Conservation (phyloP, 768 basidiomycete genomes). For the Phylloporus rhodoxanthus region DNA sequence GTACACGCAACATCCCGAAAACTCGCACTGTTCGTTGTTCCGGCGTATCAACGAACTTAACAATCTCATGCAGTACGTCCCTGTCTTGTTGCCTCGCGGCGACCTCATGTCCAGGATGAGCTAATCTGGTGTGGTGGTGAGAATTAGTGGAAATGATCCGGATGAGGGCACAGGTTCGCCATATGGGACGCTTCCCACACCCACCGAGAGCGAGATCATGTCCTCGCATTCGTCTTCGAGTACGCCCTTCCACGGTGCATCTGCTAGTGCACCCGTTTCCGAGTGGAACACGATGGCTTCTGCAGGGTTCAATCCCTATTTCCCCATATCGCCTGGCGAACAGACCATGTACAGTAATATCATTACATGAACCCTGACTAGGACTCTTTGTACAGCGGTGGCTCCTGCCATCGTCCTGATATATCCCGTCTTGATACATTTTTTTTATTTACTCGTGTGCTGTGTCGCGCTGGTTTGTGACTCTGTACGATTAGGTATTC, state of each 20-base stretch:
- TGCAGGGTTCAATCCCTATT: constrained; percentile 63
- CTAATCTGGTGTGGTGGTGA: constrained; percentile 26
- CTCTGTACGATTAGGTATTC: constrained; percentile 23
- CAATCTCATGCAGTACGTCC: constrained; percentile 60
- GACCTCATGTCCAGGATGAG: constrained; percentile 30
- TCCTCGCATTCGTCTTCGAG: constrained; percentile 42
- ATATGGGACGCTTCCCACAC: constrained; percentile 52
- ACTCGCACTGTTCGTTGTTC: constrained; percentile 49
- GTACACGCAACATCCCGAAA: constrained; percentile 52
- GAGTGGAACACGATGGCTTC: constrained; percentile 56
- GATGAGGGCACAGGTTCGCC: constrained; percentile 42
- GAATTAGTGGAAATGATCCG: constrained; percentile 47
- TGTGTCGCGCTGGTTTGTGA: constrained; percentile 29
- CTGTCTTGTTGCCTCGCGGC: constrained; percentile 27
- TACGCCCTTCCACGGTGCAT: constrained; percentile 37
- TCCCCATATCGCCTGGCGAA: constrained; percentile 51
- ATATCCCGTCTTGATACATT: constrained; percentile 10
- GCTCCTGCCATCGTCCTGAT: not conserved
- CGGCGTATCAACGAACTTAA: constrained; percentile 57
- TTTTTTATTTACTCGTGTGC: constrained; percentile 19
- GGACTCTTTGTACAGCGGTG: too few species aligned
- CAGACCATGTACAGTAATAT: constrained; percentile 54
- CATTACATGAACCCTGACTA: constrained; percentile 41
- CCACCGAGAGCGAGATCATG: constrained; percentile 57
- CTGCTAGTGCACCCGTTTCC: constrained; percentile 46